These are phyloP conservation scores for Penicillium sp. DNA, from an alignment of 2,329 filamentous ascomycete species.

Conservation along the genomic window DNA sequence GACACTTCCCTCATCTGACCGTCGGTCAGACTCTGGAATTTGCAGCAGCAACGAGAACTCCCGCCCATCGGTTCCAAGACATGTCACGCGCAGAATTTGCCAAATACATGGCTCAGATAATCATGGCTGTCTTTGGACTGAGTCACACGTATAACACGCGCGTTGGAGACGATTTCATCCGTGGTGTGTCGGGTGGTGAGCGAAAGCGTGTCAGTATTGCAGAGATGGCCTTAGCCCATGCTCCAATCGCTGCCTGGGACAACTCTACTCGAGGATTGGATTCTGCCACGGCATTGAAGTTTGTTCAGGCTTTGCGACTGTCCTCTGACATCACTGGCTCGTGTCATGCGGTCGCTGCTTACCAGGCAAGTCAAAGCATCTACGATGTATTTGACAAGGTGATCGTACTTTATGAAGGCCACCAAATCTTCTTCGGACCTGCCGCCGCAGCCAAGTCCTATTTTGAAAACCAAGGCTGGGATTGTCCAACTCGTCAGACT, in stretches of 20 bases:
- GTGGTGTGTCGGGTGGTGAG: constrained; percentile 60
- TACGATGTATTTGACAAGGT: constrained; percentile 63
- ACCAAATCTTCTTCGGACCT: constrained; percentile 70
- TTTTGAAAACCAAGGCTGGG: constrained; percentile 67
- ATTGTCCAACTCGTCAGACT: constrained; percentile 64
- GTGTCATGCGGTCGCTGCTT: constrained; percentile 52
- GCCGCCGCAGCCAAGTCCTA: constrained; percentile 57
- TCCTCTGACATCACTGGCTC: constrained; percentile 47
- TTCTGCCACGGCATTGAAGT: constrained; percentile 53
- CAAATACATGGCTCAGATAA: constrained; percentile 42
- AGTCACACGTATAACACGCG: constrained; percentile 51
- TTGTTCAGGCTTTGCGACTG: constrained; percentile 49
- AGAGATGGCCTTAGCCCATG: constrained; percentile 48
- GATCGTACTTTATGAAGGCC: constrained; percentile 67
- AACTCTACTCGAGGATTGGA: constrained; percentile 49
- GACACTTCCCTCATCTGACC: constrained; percentile 62
- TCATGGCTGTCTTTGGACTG: constrained; percentile 42
- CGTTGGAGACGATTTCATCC: constrained; percentile 53
- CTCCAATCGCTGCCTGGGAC: constrained; percentile 45
- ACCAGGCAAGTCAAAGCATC: constrained; percentile 47
- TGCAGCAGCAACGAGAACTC: constrained; percentile 64
- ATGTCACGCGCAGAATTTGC: constrained; percentile 38
- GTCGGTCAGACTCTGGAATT: constrained; percentile 77
- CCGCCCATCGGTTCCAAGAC: constrained; percentile 28
- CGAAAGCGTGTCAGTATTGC: constrained; percentile 60